Evolutionary conservation across 2,329 filamentous ascomycete species (phyloP), one percentile per base, ranked within the genome.

Genomic region (Penicillium griseofulvum): DNA sequence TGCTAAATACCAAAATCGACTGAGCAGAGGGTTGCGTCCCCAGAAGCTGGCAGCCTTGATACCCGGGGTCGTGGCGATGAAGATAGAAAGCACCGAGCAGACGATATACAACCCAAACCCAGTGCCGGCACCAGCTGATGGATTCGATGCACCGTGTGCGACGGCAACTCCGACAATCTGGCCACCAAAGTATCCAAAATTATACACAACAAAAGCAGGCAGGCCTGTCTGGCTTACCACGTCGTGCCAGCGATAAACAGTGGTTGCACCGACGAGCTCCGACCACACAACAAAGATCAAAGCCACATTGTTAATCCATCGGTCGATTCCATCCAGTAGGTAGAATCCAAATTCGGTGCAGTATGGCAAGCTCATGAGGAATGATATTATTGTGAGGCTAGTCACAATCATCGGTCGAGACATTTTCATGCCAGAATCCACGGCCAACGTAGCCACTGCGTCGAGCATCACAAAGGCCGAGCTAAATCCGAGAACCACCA

Each of bases 391-490:
- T 19, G 78, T 80, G 14, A 83, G 65, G 0, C 55, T 65, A 0
- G 80, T 83, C 36, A 83, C 81, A 9, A 84, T 77, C 34, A 73
- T 61, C 1, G 76, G 77, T 17, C 80, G 74, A 2, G 77, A 79
- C 14, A 71, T 64, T 60, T 78, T 77, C 44, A 78, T 57, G n/a
- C 81, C 80, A 0, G 78, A 75, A 55, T 85, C 82, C 68, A 81
- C 78, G 36, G 80, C 69, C 41, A 84, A 63, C 0, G 82, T 85
- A 8, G 80, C 79, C 5, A 80, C 74, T 5, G 80, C 81, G 60
- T 85, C 83, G 6, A 85, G 69, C 81, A 85, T 83, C 45, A 81
- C 82, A 55, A 84, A 84, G 0, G 82, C 80, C 0, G 82, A 84
- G 55, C 79, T 82, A 62, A 83, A 83, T 0, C 83, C 82, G 0